Base-by-base conservation (phyloP, 2,329 filamentous ascomycete genomes). In the Neopestalotiopsis rosae region DNA sequence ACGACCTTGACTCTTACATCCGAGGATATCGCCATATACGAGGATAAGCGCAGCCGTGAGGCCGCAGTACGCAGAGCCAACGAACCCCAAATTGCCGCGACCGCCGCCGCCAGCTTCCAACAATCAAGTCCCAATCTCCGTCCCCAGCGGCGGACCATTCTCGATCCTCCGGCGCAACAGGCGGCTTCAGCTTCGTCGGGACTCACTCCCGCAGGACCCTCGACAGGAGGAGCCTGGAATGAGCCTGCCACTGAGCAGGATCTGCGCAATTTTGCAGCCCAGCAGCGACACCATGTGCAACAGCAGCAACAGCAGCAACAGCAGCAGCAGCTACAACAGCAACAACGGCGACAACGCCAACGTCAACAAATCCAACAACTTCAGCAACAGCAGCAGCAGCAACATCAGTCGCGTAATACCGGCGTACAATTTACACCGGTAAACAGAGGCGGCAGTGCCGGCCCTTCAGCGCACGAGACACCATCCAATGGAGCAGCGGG, bases 1-100 rank as follows among this genome's bases (percentile, higher is more conserved):
- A 94, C 92, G 61, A 87, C 88, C 14, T 88, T 94, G 71, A 84
- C 86, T 67, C 87, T 94, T 72, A 93, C 91, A 2, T 84, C 89
- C 62, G 90, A 92, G 76, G 92, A 94, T 78, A 85, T 94, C 52
- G 89, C 90, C 52, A 84, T 87, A 67, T 93, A 92, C 81, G 91
- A 94, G 76, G 90, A 91, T 77, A 85, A 86, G 34, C 87, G 89
- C 70, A 82, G 81, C 65, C 70, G 70, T 32, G 66, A 68, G 13
- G 42, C 58, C 58, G 40, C 24, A 57, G 24, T 49, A 7, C 52
- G 32, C 14, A 32, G 32, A 9, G 24, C 45, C 45, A n/a, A 56
- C 12, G 34, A 59, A 10, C 7, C 24, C 24, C 57, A 59, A 17
- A 14, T 38, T 14, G 30, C 34, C 62, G 13, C 61, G 17, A 9